Evolutionary conservation across 225 moss, liverwort and hornwort species (phyloP).

Genomic region (Rhytidiadelphus loreus): DNA sequence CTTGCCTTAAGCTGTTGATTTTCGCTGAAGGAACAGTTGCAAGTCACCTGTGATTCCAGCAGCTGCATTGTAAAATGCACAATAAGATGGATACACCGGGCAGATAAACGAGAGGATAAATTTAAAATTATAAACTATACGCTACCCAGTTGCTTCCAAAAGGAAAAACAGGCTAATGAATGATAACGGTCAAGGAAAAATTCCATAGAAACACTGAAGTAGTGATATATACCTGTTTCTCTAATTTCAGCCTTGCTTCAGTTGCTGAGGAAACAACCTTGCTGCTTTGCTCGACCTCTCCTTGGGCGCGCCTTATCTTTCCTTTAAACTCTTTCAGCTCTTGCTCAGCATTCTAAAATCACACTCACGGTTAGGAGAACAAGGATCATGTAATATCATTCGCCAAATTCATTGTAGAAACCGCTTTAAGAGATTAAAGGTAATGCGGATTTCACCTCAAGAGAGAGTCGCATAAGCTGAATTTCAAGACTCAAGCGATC

Average conservation of each 20-base stretch:
- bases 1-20: conserved; percentile 43
- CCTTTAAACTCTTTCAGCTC: conserved; percentile 8
- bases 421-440: background rate
- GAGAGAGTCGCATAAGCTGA: conserved; percentile 16
- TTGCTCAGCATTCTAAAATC: conserved; percentile 29
- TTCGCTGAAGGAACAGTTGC: conserved; percentile 26
- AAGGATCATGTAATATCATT: background rate
- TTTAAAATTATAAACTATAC: no score
- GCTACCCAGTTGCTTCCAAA: background rate
- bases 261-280: conserved; percentile 1
- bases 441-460: conserved; percentile 15
- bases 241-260: conserved; percentile 27
- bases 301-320: background rate
- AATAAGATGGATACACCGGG: background rate
- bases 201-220: background rate
- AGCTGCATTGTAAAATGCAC: conserved; percentile 21
- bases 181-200: background rate
- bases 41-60: conserved; percentile 22
- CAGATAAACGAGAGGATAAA: background rate
- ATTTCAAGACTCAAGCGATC: conserved; percentile 20
- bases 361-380: background rate
- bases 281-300: conserved; percentile 29
- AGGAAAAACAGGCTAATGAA: background rate
- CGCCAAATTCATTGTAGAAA: background rate
- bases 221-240: conserved; percentile 20